A percentile compares a stretch with the other conserved stretches of the same genome.
Conservation (phyloP, 1,139 yeast species). For the Arxiozyma slooffiae region DNA sequence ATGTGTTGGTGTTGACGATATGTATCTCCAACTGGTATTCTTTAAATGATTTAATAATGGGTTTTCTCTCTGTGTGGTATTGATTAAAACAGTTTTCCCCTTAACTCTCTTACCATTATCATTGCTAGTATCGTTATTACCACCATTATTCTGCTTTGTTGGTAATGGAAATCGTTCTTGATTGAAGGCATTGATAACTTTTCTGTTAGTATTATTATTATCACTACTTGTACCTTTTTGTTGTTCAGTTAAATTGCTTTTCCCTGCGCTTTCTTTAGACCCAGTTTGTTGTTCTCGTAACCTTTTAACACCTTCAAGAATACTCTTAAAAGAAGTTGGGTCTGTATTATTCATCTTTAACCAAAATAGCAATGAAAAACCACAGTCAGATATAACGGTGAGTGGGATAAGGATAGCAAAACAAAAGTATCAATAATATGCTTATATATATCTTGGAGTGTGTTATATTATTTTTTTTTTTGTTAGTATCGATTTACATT, state of each 20-base stretch:
- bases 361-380: neutral
- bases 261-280: constrained; percentile 1
- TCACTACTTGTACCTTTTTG: neutral
- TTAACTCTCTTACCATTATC: neutral
- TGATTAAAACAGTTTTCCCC: constrained; percentile 36
- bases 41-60: constrained; percentile 44
- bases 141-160: neutral
- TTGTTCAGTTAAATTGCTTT: neutral
- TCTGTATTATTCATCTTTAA: constrained; percentile 32
- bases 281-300: constrained; percentile 30
- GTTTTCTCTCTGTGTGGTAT: constrained; percentile 50
- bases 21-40: constrained; percentile 44
- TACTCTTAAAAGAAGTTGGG: constrained; percentile 53
- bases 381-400: too few relatives aligned
- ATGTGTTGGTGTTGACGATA: constrained; percentile 31
- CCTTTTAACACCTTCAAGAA: constrained; percentile 51
- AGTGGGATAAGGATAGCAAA: neutral
- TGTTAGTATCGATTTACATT: too few relatives aligned
- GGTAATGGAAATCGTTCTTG: constrained; percentile 10
- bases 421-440: neutral
- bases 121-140: neutral
- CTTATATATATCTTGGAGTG: neutral
- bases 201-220: neutral
- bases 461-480: neutral
- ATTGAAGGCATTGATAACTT: constrained; percentile 23